Conservation (phyloP, 1,284 basidiomycete species). For the Malassezia psittaci region DNA sequence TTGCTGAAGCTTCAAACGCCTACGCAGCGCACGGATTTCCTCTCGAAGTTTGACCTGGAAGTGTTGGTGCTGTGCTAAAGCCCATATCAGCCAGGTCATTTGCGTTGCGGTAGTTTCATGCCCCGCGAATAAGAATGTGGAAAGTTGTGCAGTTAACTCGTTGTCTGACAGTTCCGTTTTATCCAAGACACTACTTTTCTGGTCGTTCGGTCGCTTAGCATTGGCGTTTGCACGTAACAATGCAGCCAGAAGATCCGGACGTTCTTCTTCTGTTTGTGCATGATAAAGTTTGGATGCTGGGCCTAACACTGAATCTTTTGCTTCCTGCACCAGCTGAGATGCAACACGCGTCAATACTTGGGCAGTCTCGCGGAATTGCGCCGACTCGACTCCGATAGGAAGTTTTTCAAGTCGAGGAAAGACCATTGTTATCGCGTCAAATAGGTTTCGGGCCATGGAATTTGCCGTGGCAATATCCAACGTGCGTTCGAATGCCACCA, state of each 20-base stretch:
- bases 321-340: neutral
- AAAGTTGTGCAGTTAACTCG: conserved; percentile 37
- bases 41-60: conserved; percentile 28
- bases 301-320: neutral
- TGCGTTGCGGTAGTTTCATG: conserved; percentile 44
- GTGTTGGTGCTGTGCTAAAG: conserved; percentile 21
- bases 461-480: conserved; percentile 9
- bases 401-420: conserved; percentile 10
- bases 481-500: conserved; percentile 6
- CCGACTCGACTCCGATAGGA: conserved; percentile 7
- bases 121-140: conserved; percentile 38
- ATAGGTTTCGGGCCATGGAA: neutral
- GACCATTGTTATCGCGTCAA: conserved; percentile 8
- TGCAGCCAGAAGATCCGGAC: conserved; percentile 30
- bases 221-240: conserved; percentile 43
- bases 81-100: conserved; percentile 33
- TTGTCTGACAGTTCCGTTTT: conserved; percentile 22
- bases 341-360: conserved; percentile 4
- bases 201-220: conserved; percentile 13
- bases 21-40: conserved; percentile 23
- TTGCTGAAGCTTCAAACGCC: neutral
- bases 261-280: neutral
- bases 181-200: conserved; percentile 5
- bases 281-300: neutral
- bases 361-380: conserved; percentile 1